Percentiles rank a stretch among this genome's conserved stretches.
These are phyloP conservation scores for Sugiyamaella americana DNA, from an alignment of 805 yeast species.

Conservation along the genomic window DNA sequence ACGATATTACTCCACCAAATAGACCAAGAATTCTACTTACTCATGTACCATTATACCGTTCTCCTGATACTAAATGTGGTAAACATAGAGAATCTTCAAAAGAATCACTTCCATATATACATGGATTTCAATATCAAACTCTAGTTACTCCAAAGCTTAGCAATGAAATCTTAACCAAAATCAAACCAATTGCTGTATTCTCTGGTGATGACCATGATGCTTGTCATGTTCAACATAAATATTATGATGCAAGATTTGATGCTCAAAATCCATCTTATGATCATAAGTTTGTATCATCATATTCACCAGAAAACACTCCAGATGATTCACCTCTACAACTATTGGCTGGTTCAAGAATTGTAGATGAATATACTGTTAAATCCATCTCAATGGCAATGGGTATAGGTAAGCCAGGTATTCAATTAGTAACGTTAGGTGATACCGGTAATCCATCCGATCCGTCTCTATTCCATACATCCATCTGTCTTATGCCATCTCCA, in stretches of 20 bases:
- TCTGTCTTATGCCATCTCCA: conserved; percentile 31
- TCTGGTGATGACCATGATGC: conserved; percentile 98
- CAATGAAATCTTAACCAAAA: conserved; percentile 47
- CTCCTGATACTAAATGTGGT: conserved; percentile 61
- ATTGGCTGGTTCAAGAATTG: conserved; percentile 16
- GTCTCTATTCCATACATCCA: conserved; percentile 21
- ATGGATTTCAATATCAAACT: conserved; percentile 86
- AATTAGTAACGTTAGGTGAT: conserved; percentile 55
- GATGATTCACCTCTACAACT: conserved; percentile 2
- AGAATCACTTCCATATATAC: conserved; percentile 53
- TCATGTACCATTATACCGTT: conserved; percentile 84
- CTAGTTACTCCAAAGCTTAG: conserved; percentile 63
- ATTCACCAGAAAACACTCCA: background rate
- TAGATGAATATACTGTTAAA: conserved; percentile 81
- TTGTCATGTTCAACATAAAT: conserved; percentile 65
- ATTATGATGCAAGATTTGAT: conserved; percentile 9
- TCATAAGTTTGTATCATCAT: background rate
- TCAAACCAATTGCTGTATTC: conserved; percentile 65
- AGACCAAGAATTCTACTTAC: conserved; percentile 64
- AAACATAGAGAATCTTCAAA: conserved; percentile 62
- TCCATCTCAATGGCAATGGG: conserved; percentile 94
- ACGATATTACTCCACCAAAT: conserved; percentile 13
- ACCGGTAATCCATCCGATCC: background rate
- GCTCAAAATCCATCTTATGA: background rate
- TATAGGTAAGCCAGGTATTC: conserved; percentile 76